Evolutionary conservation across 2,329 filamentous ascomycete species (phyloP), one percentile per base, ranked within the genome.

Genomic region (Cladophialophora yegresii): DNA sequence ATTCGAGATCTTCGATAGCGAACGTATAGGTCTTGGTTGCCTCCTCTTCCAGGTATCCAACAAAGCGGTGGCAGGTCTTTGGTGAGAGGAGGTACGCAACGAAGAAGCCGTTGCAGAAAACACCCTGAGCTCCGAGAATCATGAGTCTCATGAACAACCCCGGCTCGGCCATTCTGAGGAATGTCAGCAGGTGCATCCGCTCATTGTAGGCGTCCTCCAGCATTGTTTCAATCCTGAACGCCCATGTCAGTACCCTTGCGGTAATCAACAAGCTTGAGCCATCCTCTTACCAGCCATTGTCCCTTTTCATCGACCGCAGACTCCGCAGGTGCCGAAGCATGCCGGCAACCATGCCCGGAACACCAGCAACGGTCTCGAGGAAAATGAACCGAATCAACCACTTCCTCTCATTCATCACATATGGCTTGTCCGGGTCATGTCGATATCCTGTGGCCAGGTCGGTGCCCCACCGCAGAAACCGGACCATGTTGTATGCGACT

Each of bases 101-200:
- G 83, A 99, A 98, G 75, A 98, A 86, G 69, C 87, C 85, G 79
- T 99, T 99, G 85, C 96, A 97, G 83, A 96, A 98, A 71, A 98
- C 91, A 45, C 93, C 95, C 77, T 98, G 93, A 0, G 93, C 93
- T 10, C 88, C 92, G 45, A 98, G 85, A 61, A 98, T 92, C 87
- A 96, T 91, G 62, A 92, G 77, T 68, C 91, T 89, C 93, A 97
- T 96, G 81, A 96, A 95, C 82, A 85, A 87, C 13, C 91, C 91
- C 3, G 91, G 91, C 70, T 92, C 85, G 63, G 89, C 90, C 84
- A 96, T 90, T 78, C 96, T 96, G 77, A 99, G 87, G 77, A 98
- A 97, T 0, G 91, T 95, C 32, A 96, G 80, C 1, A 96, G 85
- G 73, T 96, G 92, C 92, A 98, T 97, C 28, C 93, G 84, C 77